Conservation (phyloP, 1,284 basidiomycete genomes). For the Porogramme epimiltina region DNA sequence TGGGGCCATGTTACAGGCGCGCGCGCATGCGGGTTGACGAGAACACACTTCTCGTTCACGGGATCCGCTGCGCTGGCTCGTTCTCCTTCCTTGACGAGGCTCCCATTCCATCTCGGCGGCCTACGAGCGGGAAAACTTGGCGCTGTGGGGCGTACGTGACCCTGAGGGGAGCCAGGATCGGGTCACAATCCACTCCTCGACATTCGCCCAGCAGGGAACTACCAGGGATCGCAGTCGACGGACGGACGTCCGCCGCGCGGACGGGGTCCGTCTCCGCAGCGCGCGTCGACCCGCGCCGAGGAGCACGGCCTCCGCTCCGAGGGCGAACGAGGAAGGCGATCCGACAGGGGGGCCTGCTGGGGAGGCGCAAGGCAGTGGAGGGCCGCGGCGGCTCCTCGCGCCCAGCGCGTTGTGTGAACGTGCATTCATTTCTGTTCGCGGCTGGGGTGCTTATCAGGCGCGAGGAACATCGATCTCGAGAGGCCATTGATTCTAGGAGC, state of each 20-base stretch:
- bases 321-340: background rate
- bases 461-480: constrained; percentile 10
- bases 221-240: no score
- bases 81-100: background rate
- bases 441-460: constrained; percentile 1
- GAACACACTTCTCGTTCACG: no score
- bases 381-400: constrained; percentile 6
- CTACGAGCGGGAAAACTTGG: background rate
- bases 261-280: constrained; percentile 5
- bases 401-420: constrained; percentile 12
- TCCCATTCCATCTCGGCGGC: background rate
- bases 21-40: no score
- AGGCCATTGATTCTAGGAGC: background rate
- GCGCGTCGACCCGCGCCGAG: constrained; percentile 16
- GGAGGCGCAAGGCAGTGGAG: no score
- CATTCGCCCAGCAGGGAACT: background rate
- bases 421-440: constrained; percentile 1
- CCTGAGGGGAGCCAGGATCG: no score
- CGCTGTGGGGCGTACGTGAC: background rate
- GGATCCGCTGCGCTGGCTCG: background rate
- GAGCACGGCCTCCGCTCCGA: constrained; percentile 20
- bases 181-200: background rate
- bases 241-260: background rate
- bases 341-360: no score
- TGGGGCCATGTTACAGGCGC: no score